phyloP scores from a whole-genome alignment of 1,284 basidiomycete species.

The Thelephora terrestris region DNA sequence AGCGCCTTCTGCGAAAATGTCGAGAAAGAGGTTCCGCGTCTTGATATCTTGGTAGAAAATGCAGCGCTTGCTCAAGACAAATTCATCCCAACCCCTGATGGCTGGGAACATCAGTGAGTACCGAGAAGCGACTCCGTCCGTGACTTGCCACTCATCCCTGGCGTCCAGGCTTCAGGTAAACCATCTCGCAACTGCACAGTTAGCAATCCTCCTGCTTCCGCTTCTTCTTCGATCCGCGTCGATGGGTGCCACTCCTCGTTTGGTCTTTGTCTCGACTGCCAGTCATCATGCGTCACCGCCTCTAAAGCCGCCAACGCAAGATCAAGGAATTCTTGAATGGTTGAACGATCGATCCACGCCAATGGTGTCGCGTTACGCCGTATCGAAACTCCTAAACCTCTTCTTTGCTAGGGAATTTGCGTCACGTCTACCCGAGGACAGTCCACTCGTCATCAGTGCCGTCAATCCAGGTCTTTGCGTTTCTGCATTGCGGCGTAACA shows the following conservation, averaged over 20 bases:
- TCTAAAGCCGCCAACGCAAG: conserved; percentile 9
- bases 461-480: conserved; percentile 40
- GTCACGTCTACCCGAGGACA: conserved; percentile 19
- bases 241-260: conserved; percentile 9
- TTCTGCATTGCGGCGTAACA: conserved; percentile 28
- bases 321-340: conserved; percentile 20
- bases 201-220: conserved; percentile 21
- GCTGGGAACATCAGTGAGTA: conserved; percentile 22
- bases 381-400: conserved; percentile 35
- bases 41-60: conserved; percentile 26
- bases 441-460: conserved; percentile 24
- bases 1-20: conserved; percentile 20
- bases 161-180: conserved; percentile 21
- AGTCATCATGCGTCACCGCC: conserved; percentile 16
- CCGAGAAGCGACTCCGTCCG: neutral
- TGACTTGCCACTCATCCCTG: neutral
- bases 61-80: conserved; percentile 15
- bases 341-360: conserved; percentile 21
- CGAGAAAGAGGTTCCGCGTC: conserved; percentile 16
- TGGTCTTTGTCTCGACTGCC: conserved; percentile 20
- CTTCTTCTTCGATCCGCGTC: conserved; percentile 13
- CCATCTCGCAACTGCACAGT: conserved; percentile 19
- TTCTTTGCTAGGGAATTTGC: conserved; percentile 32
- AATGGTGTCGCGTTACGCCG: conserved; percentile 20
- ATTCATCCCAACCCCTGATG: conserved; percentile 18